Evolutionary conservation across 805 yeast species (phyloP), one percentile per base, ranked within the genome.

Genomic region (Lipomyces yamanashiensis): DNA sequence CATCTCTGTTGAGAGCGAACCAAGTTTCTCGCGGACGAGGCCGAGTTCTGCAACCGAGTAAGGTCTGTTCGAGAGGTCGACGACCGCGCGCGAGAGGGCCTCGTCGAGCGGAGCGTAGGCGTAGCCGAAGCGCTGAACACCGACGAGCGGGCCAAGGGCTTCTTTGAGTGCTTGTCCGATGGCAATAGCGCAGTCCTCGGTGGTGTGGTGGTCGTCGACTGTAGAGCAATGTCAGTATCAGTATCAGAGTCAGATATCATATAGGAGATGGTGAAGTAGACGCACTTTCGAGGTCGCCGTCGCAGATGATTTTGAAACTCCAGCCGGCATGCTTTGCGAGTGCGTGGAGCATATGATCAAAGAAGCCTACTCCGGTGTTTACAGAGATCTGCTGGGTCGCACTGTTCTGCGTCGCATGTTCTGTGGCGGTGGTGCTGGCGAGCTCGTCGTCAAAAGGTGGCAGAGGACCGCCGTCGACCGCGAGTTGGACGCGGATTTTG

Each of bases 321-420:
- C 98, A 95, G 17, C 98, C 98, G 0, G 96, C 81, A 77, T 95
- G 99, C 74, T 95, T 95, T 45, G 98, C 97, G 71, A 95, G 80
- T 0, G 99, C 99, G 72, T 93, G 97, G 54, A 95, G 80, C 99
- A 95, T 95, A 77, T 95, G 99, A 79, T 95, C 98, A 63, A 93
- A 78, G 74, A 95, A 95, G 0, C 98, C 99, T 60, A 95, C 84
- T 58, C 99, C 99, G 0, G 98, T 89, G 72, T 90, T 89, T 57
- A 95, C 86, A 39, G 85, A 80, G 64, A 95, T 92, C 9, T 82
- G 79, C 76, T 93, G 98, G 7, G 88, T 77, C 13, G 82, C 77
- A 0, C 96, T 85, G 23, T 82, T 74, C 73, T 91, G 96, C 23
- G 87, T 74, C 23, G 96, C 96, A 72, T 85, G 88, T 36, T 45